A percentile compares a stretch with the other conserved stretches of the same genome.
Evolutionary conservation across 1,139 yeast genomes (phyloP).

Genomic region (Sugiyamaella pinicola): DNA sequence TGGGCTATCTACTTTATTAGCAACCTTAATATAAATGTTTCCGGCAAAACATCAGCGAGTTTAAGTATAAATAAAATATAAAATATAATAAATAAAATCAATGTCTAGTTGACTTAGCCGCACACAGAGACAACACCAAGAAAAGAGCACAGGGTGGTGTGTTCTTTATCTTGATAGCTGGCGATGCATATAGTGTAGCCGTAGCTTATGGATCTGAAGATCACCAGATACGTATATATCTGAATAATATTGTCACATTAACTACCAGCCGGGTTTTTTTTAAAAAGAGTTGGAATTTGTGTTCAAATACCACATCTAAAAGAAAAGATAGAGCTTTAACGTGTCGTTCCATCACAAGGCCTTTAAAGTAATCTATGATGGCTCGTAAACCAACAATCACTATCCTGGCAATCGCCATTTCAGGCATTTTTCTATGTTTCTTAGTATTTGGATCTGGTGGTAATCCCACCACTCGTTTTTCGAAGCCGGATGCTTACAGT

Average conservation of each 20-base stretch:
- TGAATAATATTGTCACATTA: neutral
- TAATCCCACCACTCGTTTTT: slow-evolving; percentile 20
- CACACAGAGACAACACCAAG: neutral
- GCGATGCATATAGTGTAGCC: neutral
- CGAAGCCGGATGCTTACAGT: slow-evolving; percentile 19
- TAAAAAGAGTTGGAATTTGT: no score
- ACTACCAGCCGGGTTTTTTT: no score
- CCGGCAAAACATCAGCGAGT: no score
- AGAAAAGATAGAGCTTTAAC: no score
- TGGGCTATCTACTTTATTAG: no score
- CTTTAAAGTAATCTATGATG: slow-evolving; percentile 24
- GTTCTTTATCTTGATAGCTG: neutral
- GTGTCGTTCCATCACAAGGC: no score
- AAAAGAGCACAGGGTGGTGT: neutral
- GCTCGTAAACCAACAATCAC: slow-evolving; percentile 35
- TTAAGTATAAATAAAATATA: no score
- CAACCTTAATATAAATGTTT: no score
- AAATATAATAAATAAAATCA: no score
- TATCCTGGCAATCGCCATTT: slow-evolving; percentile 29
- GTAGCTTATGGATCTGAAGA: neutral
- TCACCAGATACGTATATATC: neutral
- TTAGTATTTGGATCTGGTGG: slow-evolving; percentile 25
- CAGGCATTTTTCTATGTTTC: slow-evolving; percentile 31
- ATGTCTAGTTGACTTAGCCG: neutral
- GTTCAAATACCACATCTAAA: no score